Conservation (phyloP, 108 stramenopile genomes). For the Cyclotella cryptica region DNA sequence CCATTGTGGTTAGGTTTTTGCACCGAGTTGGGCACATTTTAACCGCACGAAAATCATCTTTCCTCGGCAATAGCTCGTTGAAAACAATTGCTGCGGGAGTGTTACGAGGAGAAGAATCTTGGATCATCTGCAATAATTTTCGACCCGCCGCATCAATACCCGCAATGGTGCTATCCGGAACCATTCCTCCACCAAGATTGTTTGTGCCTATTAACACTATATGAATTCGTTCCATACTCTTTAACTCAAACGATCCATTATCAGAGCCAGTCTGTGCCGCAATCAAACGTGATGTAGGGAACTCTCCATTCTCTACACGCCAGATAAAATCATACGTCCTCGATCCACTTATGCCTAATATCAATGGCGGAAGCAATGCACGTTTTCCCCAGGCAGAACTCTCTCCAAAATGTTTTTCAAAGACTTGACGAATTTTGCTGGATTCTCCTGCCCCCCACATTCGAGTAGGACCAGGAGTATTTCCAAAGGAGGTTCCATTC, state of each 20-base stretch:
- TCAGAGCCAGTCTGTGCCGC: background rate
- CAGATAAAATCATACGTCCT: constrained; percentile 52
- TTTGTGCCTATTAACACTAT: constrained; percentile 63
- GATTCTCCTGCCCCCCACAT: constrained; percentile 25
- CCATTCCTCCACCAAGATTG: constrained; percentile 60
- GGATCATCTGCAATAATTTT: constrained; percentile 16
- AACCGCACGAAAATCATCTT: constrained; percentile 39
- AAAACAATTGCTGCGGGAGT: constrained; percentile 42
- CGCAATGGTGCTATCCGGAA: constrained; percentile 31
- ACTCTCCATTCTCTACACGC: constrained; percentile 42
- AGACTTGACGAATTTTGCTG: constrained; percentile 19
- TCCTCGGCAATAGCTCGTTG: constrained; percentile 42
- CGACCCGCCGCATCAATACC: constrained; percentile 49
- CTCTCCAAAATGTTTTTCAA: constrained; percentile 30
- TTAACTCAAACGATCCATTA: constrained; percentile 1
- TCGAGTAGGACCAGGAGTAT: constrained; percentile 20
- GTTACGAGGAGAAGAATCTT: background rate
- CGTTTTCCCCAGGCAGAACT: constrained; percentile 22
- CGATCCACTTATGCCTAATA: constrained; percentile 43
- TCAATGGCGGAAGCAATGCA: constrained; percentile 30
- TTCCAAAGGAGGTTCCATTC: constrained; percentile 47
- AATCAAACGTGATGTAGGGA: constrained; percentile 33
- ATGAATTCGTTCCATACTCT: constrained; percentile 37
- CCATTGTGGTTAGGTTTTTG: constrained; percentile 25
- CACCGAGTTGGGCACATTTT: constrained; percentile 59